phyloP scores from a whole-genome alignment of 2,329 filamentous ascomycete species.

The Apiospora malaysiana region DNA sequence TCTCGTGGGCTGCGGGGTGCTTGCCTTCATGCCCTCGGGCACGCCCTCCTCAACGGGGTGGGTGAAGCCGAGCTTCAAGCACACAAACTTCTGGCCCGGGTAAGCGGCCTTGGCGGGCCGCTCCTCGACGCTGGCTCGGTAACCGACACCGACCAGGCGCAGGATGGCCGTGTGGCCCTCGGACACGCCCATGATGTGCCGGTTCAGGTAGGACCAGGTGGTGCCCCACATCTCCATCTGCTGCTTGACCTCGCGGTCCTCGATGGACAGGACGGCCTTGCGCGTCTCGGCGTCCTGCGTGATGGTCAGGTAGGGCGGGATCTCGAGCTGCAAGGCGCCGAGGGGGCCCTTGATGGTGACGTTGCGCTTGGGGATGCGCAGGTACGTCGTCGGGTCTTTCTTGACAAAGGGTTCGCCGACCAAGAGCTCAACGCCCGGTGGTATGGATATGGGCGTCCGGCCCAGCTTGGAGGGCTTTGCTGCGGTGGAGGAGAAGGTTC shows the following conservation, averaged over 20 bases:
- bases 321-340: slow-evolving; percentile 76
- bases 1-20: slow-evolving; percentile 86
- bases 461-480: slow-evolving; percentile 82
- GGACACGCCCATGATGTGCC: slow-evolving; percentile 90
- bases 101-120: slow-evolving; percentile 73
- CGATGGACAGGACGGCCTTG: slow-evolving; percentile 72
- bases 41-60: slow-evolving; percentile 92
- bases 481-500: slow-evolving; percentile 75
- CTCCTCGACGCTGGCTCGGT: slow-evolving; percentile 85
- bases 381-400: slow-evolving; percentile 63
- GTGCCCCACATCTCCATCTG: slow-evolving; percentile 97
- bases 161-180: slow-evolving; percentile 96
- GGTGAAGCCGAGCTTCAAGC: slow-evolving; percentile 94
- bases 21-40: slow-evolving; percentile 82
- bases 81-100: slow-evolving; percentile 85
- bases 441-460: slow-evolving; percentile 77
- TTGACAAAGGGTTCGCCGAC: slow-evolving; percentile 66
- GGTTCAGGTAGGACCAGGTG: slow-evolving; percentile 85
- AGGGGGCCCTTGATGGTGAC: slow-evolving; percentile 82
- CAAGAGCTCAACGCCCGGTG: slow-evolving; percentile 80
- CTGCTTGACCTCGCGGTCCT: slow-evolving; percentile 70
- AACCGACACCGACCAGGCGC: slow-evolving; percentile 92
- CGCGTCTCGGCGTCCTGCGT: slow-evolving; percentile 67
- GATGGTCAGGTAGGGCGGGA: slow-evolving; percentile 81
- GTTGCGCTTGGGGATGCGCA: slow-evolving; percentile 66